These are phyloP conservation scores for Monosporascus sp. DNA, from an alignment of 2,329 filamentous ascomycete species.

Conservation along the genomic window DNA sequence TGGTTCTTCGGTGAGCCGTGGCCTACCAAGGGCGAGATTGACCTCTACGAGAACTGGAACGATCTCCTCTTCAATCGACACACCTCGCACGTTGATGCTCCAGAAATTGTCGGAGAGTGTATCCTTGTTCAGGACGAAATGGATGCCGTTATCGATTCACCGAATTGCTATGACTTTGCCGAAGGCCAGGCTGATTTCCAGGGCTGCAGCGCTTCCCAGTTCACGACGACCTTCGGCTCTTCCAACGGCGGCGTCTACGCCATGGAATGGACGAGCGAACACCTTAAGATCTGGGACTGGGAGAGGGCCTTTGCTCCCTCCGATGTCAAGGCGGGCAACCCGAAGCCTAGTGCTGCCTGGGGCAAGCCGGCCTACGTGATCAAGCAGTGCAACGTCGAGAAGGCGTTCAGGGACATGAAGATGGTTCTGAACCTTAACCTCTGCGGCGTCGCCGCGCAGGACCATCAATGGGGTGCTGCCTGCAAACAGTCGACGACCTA, in stretches of 20 bases:
- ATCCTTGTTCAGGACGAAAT: conserved; percentile 24
- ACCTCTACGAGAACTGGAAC: conserved; percentile 65
- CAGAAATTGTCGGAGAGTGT: conserved; percentile 28
- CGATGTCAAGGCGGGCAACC: conserved; percentile 42
- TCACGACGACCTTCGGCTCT: conserved; percentile 32
- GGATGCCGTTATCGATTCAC: conserved; percentile 24
- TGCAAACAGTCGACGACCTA: conserved; percentile 16
- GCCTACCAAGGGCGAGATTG: conserved; percentile 59
- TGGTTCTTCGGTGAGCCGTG: conserved; percentile 49
- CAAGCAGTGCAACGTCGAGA: conserved; percentile 20
- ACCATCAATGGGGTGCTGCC: conserved; percentile 13
- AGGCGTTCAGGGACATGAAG: conserved; percentile 22
- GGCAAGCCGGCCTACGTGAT: conserved; percentile 20
- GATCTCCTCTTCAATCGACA: conserved; percentile 47
- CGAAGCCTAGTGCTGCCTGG: conserved; percentile 18
- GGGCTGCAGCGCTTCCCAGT: conserved; percentile 37
- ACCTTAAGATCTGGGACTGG: conserved; percentile 64
- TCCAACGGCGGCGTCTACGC: conserved; percentile 39
- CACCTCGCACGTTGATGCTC: conserved; percentile 48
- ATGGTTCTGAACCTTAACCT: conserved; percentile 21
- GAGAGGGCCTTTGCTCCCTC: conserved; percentile 45
- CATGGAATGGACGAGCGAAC: conserved; percentile 54
- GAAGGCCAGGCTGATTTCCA: conserved; percentile 29
- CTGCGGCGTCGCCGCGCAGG: conserved; percentile 13
- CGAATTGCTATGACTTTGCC: conserved; percentile 36